Conservation (phyloP, 2,329 filamentous ascomycete genomes). For the Zasmidium cellare region DNA sequence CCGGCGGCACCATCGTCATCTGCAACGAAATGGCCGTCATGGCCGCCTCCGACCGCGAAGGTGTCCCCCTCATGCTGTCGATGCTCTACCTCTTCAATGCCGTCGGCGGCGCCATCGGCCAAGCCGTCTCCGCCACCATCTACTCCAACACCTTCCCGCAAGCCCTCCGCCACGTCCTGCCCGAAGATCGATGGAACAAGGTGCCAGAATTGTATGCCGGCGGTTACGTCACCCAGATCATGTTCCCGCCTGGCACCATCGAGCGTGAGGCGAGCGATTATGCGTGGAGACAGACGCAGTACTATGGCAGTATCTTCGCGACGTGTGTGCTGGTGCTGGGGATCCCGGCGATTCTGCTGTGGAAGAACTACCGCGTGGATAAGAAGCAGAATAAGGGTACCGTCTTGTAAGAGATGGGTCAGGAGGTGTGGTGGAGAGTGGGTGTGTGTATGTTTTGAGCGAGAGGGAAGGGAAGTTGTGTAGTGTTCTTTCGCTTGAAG, state of each 20-base stretch:
- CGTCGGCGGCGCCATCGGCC: conserved; percentile 30
- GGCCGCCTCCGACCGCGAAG: conserved; percentile 33
- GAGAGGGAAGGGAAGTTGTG: too few relatives aligned
- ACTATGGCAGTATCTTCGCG: conserved; percentile 41
- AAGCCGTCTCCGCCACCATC: conserved; percentile 26
- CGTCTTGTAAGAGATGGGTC: conserved; percentile 25
- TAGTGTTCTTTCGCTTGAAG: too few relatives aligned
- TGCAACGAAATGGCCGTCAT: conserved; percentile 61
- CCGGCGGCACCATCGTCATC: conserved; percentile 55
- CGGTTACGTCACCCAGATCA: conserved; percentile 17
- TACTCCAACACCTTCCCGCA: conserved; percentile 34
- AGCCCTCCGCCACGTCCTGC: conserved; percentile 14
- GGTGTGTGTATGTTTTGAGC: too few relatives aligned
- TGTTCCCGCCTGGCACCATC: conserved; percentile 43
- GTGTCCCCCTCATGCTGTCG: conserved; percentile 39
- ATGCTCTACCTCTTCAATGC: conserved; percentile 34
- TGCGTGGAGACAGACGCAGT: conserved; percentile 51
- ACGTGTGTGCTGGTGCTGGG: conserved; percentile 35
- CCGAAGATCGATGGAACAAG: conserved; percentile 26
- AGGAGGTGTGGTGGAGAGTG: too few relatives aligned
- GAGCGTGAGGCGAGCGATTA: conserved; percentile 47
- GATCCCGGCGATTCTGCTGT: conserved; percentile 33
- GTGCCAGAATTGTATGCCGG: conserved; percentile 31
- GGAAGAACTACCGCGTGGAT: conserved; percentile 39
- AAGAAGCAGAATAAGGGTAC: conserved; percentile 40